Evolutionary conservation across 2,329 filamentous ascomycete genomes (phyloP).

Genomic region (Microsporum canis): DNA sequence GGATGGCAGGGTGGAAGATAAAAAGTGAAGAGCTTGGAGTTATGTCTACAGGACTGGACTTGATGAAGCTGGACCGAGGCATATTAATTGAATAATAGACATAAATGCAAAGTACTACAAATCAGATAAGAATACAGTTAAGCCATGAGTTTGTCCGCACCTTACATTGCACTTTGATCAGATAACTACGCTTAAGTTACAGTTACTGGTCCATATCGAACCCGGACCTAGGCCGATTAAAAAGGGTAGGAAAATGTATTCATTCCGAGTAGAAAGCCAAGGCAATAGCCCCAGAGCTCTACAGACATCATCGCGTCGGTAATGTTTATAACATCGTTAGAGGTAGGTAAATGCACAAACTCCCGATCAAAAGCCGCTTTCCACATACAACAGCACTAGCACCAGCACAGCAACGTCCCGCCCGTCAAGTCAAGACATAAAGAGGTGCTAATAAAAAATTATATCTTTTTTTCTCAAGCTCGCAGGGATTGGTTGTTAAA

Average conservation of each 20-base stretch:
- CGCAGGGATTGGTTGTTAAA: conserved; percentile 22
- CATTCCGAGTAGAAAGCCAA: conserved; percentile 26
- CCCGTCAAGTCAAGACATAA: not conserved
- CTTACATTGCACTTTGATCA: too few species aligned
- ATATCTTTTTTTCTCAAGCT: conserved; percentile 3
- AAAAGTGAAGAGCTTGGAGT: too few species aligned
- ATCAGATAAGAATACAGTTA: too few species aligned
- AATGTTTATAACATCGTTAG: conserved; percentile 19
- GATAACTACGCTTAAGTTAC: too few species aligned
- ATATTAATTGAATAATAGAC: too few species aligned
- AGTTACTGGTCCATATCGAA: too few species aligned
- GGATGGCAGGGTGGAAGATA: too few species aligned
- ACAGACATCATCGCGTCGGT: conserved; percentile 26
- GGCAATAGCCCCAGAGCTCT: conserved; percentile 28
- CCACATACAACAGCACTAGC: conserved; percentile 14
- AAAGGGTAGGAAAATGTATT: conserved; percentile 11
- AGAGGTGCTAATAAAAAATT: not conserved
- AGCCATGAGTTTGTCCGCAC: too few species aligned
- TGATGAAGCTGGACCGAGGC: too few species aligned
- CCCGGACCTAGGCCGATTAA: not conserved
- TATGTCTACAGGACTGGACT: too few species aligned
- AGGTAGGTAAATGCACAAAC: conserved; percentile 25
- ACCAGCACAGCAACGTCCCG: conserved; percentile 1
- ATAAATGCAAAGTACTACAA: too few species aligned
- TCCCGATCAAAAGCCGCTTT: conserved; percentile 17